Conservation (phyloP, 805 yeast genomes). For the Dipodascopsis uninucleata region DNA sequence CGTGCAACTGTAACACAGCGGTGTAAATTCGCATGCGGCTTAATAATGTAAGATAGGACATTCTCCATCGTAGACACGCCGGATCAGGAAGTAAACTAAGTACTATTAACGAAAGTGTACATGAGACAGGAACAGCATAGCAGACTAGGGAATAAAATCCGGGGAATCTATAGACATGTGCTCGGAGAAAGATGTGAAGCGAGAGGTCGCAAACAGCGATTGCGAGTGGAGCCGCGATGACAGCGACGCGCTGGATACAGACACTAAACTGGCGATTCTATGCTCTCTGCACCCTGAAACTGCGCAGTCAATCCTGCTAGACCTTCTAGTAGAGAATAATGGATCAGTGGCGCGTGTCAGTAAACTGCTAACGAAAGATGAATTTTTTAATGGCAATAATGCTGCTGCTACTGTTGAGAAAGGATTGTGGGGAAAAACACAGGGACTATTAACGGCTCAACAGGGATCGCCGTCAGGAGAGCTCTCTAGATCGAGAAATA, state of each 20-base stretch:
- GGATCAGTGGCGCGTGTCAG: conserved; percentile 14
- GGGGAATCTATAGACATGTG: conserved; percentile 4
- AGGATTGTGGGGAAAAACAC: too few relatives aligned
- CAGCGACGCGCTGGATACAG: conserved; percentile 13
- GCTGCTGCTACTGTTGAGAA: too few relatives aligned
- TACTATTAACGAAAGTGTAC: too few relatives aligned
- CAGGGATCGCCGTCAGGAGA: too few relatives aligned
- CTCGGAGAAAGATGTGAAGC: background rate
- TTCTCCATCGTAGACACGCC: too few relatives aligned
- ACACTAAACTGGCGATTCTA: conserved; percentile 21
- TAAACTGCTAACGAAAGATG: background rate
- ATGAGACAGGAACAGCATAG: conserved; percentile 5
- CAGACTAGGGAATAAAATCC: conserved; percentile 3
- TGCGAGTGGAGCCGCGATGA: background rate
- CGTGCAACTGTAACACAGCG: too few relatives aligned
- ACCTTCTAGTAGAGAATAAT: conserved; percentile 13
- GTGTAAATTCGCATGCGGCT: too few relatives aligned
- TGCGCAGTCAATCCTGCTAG: conserved; percentile 8
- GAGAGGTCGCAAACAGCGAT: background rate
- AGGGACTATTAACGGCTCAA: too few relatives aligned
- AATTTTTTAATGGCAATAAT: too few relatives aligned
- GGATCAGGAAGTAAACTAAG: too few relatives aligned
- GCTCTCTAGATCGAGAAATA: too few relatives aligned
- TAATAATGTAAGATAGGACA: too few relatives aligned
- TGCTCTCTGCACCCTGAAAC: conserved; percentile 15